phyloP scores from a whole-genome alignment of 495 filamentous ascomycete genomes.

The Barbatosphaeria neglecta region DNA sequence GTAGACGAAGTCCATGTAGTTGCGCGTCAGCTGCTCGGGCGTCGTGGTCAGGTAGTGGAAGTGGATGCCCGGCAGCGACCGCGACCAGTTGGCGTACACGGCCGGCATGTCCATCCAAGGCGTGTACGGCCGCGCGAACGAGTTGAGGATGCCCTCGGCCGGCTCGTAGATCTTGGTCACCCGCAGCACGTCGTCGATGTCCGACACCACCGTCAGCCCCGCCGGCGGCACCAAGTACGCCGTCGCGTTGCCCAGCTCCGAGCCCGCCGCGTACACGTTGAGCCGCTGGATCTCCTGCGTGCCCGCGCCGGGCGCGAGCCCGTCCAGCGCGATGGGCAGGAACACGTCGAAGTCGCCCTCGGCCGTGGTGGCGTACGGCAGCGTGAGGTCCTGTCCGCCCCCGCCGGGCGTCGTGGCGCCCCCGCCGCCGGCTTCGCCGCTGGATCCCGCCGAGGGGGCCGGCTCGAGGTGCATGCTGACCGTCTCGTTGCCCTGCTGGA shows the following conservation, averaged over 20 bases:
- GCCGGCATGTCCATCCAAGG: slow-evolving; percentile 73
- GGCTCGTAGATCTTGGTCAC: slow-evolving; percentile 75
- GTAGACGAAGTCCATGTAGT: slow-evolving; percentile 76
- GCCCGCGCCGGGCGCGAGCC: slow-evolving; percentile 45
- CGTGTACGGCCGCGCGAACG: slow-evolving; percentile 58
- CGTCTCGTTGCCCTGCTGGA: slow-evolving; percentile 53
- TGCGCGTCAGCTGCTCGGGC: slow-evolving; percentile 64
- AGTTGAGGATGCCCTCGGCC: slow-evolving; percentile 60
- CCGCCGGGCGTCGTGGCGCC: slow-evolving; percentile 29
- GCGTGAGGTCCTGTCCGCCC: slow-evolving; percentile 42
- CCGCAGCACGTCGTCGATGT: slow-evolving; percentile 72
- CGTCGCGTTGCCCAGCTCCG: slow-evolving; percentile 57
- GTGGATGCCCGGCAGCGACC: slow-evolving; percentile 48
- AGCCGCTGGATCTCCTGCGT: slow-evolving; percentile 51
- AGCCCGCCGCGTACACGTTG: slow-evolving; percentile 52
- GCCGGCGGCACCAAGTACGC: slow-evolving; percentile 59
- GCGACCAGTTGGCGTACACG: slow-evolving; percentile 57
- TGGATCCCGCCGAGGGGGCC: not conserved
- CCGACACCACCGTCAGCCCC: slow-evolving; percentile 58
- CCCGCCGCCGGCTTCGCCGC: slow-evolving; percentile 16
- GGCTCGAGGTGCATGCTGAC: slow-evolving; percentile 39
- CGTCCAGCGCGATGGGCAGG: slow-evolving; percentile 36
- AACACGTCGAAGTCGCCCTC: slow-evolving; percentile 65
- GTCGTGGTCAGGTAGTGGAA: slow-evolving; percentile 82
- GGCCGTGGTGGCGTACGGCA: slow-evolving; percentile 46